Evolutionary conservation across 2,329 filamentous ascomycete species (phyloP).

Genomic region (Neoascochyta sp.): DNA sequence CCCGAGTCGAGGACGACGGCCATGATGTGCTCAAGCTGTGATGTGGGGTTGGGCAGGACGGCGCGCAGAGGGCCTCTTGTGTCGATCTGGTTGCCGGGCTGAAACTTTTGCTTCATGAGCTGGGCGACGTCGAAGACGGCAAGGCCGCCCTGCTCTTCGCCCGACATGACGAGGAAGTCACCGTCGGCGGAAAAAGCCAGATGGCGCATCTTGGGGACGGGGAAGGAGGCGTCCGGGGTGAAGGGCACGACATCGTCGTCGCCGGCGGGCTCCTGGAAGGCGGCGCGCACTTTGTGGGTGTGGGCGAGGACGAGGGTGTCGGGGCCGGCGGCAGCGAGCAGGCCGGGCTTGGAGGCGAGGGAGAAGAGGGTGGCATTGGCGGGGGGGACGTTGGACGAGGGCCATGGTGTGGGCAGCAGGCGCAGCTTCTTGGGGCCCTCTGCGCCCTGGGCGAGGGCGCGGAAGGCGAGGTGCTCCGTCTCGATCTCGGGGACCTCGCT

Average conservation of each 20-base stretch:
- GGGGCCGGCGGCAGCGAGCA: slow-evolving; percentile 84
- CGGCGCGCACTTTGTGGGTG: slow-evolving; percentile 73
- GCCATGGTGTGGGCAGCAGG: slow-evolving; percentile 74
- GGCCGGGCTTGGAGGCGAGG: slow-evolving; percentile 72
- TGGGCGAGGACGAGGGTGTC: slow-evolving; percentile 71
- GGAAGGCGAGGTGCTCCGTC: slow-evolving; percentile 84
- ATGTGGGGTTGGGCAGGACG: slow-evolving; percentile 74
- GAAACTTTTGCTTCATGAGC: slow-evolving; percentile 57
- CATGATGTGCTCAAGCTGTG: slow-evolving; percentile 68
- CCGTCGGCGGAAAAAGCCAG: slow-evolving; percentile 90
- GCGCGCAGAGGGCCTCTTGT: slow-evolving; percentile 71
- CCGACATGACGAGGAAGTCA: slow-evolving; percentile 74
- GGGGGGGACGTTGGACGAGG: slow-evolving; percentile 62
- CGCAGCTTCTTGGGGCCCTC: slow-evolving; percentile 79
- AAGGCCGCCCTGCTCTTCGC: slow-evolving; percentile 75
- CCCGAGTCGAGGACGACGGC: slow-evolving; percentile 78
- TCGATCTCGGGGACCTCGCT: slow-evolving; percentile 72
- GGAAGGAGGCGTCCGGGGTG: slow-evolving; percentile 67
- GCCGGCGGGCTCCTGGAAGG: slow-evolving; percentile 57
- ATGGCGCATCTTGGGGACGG: slow-evolving; percentile 77
- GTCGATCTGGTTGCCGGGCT: slow-evolving; percentile 68
- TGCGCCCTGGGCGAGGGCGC: slow-evolving; percentile 52
- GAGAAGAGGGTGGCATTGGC: slow-evolving; percentile 78
- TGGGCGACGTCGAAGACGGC: slow-evolving; percentile 73
- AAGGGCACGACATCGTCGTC: slow-evolving; percentile 68